Percentiles rank a stretch among this genome's conserved stretches.
These are phyloP conservation scores for Penicillium salamii DNA, from an alignment of 495 filamentous ascomycete genomes.

Conservation along the genomic window DNA sequence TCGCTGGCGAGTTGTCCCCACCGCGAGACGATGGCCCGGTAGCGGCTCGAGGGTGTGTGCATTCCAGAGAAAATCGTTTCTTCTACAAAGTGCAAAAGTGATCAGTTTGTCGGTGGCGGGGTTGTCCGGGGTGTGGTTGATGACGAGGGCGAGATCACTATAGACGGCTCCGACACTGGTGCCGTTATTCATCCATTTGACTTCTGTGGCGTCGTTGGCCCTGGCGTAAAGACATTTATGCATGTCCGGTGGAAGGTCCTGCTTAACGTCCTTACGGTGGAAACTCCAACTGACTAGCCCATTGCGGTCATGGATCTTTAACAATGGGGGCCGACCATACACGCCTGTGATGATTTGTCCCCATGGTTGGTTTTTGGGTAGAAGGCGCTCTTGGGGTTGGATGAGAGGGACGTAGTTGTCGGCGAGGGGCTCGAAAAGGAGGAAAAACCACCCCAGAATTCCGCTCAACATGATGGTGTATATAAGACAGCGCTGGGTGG, in stretches of 20 bases:
- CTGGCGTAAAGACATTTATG: slow-evolving; percentile 14
- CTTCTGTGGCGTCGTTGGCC: slow-evolving; percentile 14
- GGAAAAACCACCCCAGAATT: slow-evolving; percentile 12
- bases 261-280: not conserved
- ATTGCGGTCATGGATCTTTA: slow-evolving; percentile 26
- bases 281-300: slow-evolving; percentile 5
- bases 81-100: slow-evolving; percentile 22
- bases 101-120: slow-evolving; percentile 23
- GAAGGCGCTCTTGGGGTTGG: slow-evolving; percentile 19
- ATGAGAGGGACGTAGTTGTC: slow-evolving; percentile 14
- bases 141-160: not conserved
- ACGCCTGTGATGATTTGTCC: slow-evolving; percentile 24
- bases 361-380: slow-evolving; percentile 16
- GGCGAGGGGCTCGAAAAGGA: slow-evolving; percentile 16
- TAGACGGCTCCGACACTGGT: not conserved
- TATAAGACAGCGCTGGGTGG: not conserved
- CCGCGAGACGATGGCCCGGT: slow-evolving; percentile 20
- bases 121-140: slow-evolving; percentile 27
- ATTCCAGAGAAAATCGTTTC: slow-evolving; percentile 23
- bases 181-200: not conserved
- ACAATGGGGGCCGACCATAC: slow-evolving; percentile 21
- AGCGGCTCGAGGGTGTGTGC: slow-evolving; percentile 25
- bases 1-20: slow-evolving; percentile 23
- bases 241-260: slow-evolving; percentile 12
- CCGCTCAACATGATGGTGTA: slow-evolving; percentile 12